Evolutionary conservation across 83 land plant species (phyloP), one percentile per base, ranked within the genome.

Genomic region (Thuja plicata): DNA sequence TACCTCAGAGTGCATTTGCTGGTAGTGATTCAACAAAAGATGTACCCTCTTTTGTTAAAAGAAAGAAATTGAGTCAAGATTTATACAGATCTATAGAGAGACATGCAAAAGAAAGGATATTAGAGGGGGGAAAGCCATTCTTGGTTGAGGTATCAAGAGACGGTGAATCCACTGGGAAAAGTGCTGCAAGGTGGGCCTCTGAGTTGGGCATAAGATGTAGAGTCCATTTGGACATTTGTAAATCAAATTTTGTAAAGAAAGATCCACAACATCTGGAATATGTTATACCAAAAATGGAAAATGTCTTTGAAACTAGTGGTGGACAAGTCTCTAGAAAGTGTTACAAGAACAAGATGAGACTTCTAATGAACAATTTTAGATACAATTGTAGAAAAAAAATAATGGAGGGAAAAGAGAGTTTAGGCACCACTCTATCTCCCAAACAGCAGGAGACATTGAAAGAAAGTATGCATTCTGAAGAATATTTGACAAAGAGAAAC

Each of bases 311-410:
- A 3, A 43, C 3, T 4, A 34, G 9, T 76, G 5, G 40, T 76
- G 79, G 32, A 12, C 27, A 76, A 0, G 34, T 76, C 11, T 76
- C 13, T 7, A 4, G 62, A n/a, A n/a, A n/a, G n/a, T n/a, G n/a
- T n/a, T n/a, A n/a, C n/a, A n/a, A n/a, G n/a, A n/a, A n/a, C n/a
- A 77, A 74, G 78, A 30, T 74, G 78, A 74, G 78, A 74, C 78
- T 74, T 74, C 32, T 74, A 37, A 74, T 74, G 30, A 74, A 74
- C 5, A 30, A 74, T 74, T 74, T 74, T 3, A 74, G 35, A 74
- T 74, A 74, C 35, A 74, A 74, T 74, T 74, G 35, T 32, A 74
- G 9, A 24, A 74, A 74, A 74, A 74, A 0, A 74, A 74, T 74
- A 35, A 74, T 74, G 9, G 78, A 74, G 78, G 35, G 78, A 74